Conservation (phyloP, 2,329 filamentous ascomycete species). For the Aspergillus neoniger region DNA sequence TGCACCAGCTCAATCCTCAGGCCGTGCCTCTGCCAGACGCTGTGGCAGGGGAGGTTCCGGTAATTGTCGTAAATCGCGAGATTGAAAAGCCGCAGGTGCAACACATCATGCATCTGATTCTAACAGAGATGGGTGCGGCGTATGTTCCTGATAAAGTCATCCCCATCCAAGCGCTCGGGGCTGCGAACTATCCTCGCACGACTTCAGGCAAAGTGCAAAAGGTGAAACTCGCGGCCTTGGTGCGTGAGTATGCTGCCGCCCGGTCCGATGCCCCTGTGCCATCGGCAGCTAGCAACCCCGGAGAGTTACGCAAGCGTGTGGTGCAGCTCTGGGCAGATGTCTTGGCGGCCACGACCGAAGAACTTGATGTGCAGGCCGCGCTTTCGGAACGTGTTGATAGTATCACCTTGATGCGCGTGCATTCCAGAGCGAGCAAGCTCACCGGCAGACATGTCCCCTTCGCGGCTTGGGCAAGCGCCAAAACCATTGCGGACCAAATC, state of each 20-base stretch:
- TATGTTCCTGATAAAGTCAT: background rate
- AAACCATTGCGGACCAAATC: background rate
- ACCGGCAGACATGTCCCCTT: background rate
- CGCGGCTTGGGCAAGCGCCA: background rate
- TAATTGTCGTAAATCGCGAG: background rate
- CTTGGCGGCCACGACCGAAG: background rate
- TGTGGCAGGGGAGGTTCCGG: conserved; percentile 4
- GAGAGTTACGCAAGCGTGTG: background rate
- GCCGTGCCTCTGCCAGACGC: background rate
- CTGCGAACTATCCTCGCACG: background rate
- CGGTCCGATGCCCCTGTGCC: background rate
- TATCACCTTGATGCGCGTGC: background rate
- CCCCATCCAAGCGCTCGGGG: background rate
- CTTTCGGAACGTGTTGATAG: background rate
- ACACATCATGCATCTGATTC: background rate
- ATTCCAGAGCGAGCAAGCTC: background rate
- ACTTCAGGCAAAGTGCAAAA: background rate
- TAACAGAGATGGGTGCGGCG: background rate
- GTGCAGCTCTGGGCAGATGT: background rate
- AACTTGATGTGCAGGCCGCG: background rate
- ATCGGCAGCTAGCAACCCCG: background rate
- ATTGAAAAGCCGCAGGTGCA: background rate
- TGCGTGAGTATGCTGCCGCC: background rate
- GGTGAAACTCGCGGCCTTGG: background rate
- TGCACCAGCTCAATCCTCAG: background rate